phyloP scores from a whole-genome alignment of 306 rosid genomes.

The Acacia melanoxylon region DNA sequence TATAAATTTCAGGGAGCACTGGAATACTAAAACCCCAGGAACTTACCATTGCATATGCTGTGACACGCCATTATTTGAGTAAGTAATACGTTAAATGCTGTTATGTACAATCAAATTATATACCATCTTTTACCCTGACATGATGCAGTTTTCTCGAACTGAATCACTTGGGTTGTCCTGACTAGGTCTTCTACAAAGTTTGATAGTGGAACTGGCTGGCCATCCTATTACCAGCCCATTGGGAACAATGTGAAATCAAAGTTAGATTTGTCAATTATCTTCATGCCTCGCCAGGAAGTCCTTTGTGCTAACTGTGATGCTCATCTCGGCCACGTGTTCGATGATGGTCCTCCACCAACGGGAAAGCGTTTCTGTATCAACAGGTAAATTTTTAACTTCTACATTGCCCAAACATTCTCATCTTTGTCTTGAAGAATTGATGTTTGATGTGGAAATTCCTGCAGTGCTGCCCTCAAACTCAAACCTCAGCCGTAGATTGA shows the following conservation, averaged over 20 bases:
- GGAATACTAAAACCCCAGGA: conserved; percentile 86
- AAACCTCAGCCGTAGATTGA: conserved; percentile 49
- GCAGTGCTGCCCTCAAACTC: conserved; percentile 73
- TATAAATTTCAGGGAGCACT: conserved; percentile 62
- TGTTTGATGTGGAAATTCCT: conserved; percentile 26
- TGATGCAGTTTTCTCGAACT: not conserved
- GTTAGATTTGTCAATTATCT: conserved; percentile 77
- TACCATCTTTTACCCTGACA: not conserved
- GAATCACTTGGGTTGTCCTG: conserved; percentile 12
- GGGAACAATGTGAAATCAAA: conserved; percentile 79
- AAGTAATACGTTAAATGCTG: conserved; percentile 30
- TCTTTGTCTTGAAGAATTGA: conserved; percentile 20
- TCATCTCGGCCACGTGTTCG: conserved; percentile 93
- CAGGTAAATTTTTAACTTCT: conserved; percentile 47
- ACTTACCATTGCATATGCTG: conserved; percentile 86
- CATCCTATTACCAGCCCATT: conserved; percentile 81
- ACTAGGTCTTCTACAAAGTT: conserved; percentile 88
- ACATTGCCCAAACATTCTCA: not conserved
- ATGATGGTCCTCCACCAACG: conserved; percentile 93
- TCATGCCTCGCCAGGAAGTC: conserved; percentile 97
- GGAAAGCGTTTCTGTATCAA: conserved; percentile 92
- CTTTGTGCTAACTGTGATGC: conserved; percentile 83
- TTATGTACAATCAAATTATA: not conserved
- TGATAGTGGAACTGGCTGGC: conserved; percentile 98
- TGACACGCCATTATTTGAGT: conserved; percentile 87